These are phyloP conservation scores for Dorcoceras hygrometricum DNA, from an alignment of 257 asterid species.

Conservation along the genomic window DNA sequence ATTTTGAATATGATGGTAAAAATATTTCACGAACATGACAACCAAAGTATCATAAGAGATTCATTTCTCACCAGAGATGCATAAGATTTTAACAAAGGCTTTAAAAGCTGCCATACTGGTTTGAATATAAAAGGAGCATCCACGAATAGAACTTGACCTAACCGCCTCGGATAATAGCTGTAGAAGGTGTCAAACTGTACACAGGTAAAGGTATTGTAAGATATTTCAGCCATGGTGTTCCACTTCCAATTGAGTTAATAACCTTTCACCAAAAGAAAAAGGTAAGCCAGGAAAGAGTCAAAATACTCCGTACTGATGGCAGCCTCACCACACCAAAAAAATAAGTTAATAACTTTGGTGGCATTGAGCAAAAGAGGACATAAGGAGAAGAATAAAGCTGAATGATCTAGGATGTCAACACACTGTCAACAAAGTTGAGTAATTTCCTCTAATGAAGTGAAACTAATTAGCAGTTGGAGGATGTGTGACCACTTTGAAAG, in stretches of 20 bases:
- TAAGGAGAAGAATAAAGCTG: neutral
- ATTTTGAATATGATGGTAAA: too few species aligned
- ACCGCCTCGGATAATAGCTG: constrained; percentile 75
- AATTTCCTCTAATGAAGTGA: neutral
- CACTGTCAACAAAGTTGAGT: neutral
- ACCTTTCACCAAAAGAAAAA: neutral
- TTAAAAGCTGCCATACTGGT: constrained; percentile 82
- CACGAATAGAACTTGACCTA: constrained; percentile 75
- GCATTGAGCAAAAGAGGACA: neutral
- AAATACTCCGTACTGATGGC: neutral
- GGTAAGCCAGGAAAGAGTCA: neutral
- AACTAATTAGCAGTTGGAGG: neutral
- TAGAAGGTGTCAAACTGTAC: constrained; percentile 88
- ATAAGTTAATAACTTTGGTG: neutral
- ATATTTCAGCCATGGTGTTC: neutral
- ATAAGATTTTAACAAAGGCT: constrained; percentile 77
- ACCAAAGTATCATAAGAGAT: neutral
- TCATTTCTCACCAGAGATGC: constrained; percentile 87
- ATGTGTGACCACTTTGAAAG: neutral
- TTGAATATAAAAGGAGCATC: constrained; percentile 91
- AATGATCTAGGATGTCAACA: neutral
- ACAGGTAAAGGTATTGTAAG: constrained; percentile 10
- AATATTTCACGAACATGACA: neutral
- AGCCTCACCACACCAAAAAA: neutral
- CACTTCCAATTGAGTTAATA: constrained; percentile 4